Evolutionary conservation across 2,329 filamentous ascomycete species (phyloP).

Genomic region (Hymenoscyphus occultus): DNA sequence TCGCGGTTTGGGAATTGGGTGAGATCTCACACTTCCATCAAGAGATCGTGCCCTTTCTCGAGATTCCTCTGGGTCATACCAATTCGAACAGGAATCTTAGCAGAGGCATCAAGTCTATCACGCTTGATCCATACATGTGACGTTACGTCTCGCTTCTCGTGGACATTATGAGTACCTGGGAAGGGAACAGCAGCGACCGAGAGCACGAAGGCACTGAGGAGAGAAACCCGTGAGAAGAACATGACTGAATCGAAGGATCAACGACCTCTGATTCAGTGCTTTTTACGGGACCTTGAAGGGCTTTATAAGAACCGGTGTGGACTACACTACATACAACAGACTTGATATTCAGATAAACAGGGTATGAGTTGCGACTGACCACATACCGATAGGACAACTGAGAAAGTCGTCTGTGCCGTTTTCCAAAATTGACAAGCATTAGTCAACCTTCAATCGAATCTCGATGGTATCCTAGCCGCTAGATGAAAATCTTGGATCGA

Average conservation of each 20-base stretch:
- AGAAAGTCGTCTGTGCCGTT: not conserved
- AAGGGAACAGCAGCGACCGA: conserved; percentile 19
- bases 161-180: conserved; percentile 22
- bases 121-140: conserved; percentile 25
- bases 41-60: conserved; percentile 42
- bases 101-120: conserved; percentile 16
- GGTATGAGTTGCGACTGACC: not conserved
- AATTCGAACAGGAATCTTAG: conserved; percentile 33
- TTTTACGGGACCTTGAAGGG: not conserved
- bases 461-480: not conserved
- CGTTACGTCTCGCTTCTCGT: conserved; percentile 23
- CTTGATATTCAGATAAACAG: not conserved
- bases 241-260: conserved; percentile 14
- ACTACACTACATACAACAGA: not conserved
- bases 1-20: not conserved
- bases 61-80: conserved; percentile 47
- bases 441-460: not conserved
- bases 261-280: not conserved
- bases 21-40: conserved; percentile 39
- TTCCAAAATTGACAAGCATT: not conserved
- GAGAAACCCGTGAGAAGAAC: conserved; percentile 20
- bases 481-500: not conserved
- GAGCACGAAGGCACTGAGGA: conserved; percentile 18
- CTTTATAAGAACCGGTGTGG: conserved; percentile 3
- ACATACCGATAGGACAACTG: not conserved